These are phyloP conservation scores for Telfairia occidentalis DNA, from an alignment of 331 rosid species.

Conservation along the genomic window DNA sequence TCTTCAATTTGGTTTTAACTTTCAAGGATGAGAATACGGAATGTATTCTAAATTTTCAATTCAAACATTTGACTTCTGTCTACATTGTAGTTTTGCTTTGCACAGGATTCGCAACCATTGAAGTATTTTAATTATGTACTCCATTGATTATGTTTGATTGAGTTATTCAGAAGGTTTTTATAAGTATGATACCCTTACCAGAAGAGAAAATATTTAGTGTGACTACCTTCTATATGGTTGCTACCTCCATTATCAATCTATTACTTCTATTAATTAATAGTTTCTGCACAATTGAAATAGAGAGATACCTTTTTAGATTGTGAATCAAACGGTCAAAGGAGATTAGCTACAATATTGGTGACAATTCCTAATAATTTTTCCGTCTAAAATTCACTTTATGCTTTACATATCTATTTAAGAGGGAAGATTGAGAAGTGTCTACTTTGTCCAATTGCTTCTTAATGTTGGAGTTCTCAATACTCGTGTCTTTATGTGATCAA, in stretches of 20 bases:
- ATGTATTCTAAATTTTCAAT: slow-evolving; percentile 14
- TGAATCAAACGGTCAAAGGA: background rate
- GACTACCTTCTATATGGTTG: background rate
- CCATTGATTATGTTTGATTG: background rate
- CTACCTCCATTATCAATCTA: background rate
- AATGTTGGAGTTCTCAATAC: background rate
- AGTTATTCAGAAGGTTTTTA: background rate
- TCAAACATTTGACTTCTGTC: slow-evolving; percentile 8
- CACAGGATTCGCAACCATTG: background rate
- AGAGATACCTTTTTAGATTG: background rate
- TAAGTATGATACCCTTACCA: background rate
- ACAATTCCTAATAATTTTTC: background rate
- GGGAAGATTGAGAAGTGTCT: background rate
- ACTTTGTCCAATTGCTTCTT: background rate
- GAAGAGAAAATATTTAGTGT: background rate
- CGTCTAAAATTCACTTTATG: background rate
- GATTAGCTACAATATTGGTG: background rate
- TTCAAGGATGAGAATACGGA: no score
- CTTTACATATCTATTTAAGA: background rate
- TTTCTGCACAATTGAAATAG: background rate
- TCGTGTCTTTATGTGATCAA: background rate
- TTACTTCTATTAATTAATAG: background rate
- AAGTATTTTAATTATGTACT: background rate
- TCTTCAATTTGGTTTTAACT: no score
- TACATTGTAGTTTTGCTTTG: background rate